Base-by-base conservation (phyloP, 148 eudicot species). In the Hydrangea macrophylla region DNA sequence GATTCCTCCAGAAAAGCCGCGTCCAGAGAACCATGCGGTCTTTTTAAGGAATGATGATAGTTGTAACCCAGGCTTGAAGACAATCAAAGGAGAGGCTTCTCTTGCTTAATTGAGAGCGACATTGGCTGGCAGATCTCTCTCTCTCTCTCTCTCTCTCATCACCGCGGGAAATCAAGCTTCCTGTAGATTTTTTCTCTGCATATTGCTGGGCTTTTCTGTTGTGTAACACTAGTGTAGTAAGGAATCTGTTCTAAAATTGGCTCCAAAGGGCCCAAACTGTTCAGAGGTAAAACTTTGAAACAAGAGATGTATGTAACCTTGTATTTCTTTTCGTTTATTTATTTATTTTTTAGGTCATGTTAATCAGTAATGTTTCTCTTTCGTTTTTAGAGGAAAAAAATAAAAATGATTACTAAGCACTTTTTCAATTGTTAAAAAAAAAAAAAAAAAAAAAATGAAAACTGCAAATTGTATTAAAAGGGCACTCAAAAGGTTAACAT, bases 21-120 rank as follows among this genome's bases (percentile, higher is more conserved):
- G 61, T 68, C 62, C 54, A 40, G 55, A 39, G 62, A 37, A 60
- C 40, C 57, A 40, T 55, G 17, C 27, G 10, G 35, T 39, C n/a
- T 17, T 63, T 23, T 68, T 39, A 7, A n/a, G 44, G 51, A 57
- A 5, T 26, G 48, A 44, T 17, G 39, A 13, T 37, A 24, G 27
- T 5, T n/a, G 7, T 32, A 28, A 68, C 62, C 55, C 27, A 42
- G 30, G 40, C 24, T 31, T 55, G 35, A 54, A 35, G 60, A 48
- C 37, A 27, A 10, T 48, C 25, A 53, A 1, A 48, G 53, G n/a
- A n/a, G 50, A 67, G 33, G 48, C 40, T 17, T n/a, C n/a, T 44
- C 60, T 32, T 37, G 33, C 50, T 24, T 44, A 15, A 17, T 15
- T 48, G 17, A n/a, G 53, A 48, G 53, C n/a, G 22, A 3, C 20